Evolutionary conservation across 306 rosid genomes (phyloP).

Genomic region (Prunus mira): DNA sequence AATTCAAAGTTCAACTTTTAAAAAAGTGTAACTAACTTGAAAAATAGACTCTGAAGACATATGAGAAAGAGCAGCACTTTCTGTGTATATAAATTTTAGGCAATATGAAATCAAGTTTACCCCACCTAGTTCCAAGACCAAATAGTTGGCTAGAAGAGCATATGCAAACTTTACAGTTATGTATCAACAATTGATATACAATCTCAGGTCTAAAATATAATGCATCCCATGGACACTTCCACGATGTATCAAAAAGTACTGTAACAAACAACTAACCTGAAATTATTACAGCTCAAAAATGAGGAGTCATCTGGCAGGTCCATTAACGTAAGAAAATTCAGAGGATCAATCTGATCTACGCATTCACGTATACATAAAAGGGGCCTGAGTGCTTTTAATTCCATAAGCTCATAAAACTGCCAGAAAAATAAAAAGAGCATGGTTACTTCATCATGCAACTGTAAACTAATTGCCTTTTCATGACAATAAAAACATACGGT

Average conservation of each 20-base stretch:
- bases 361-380: slow-evolving; percentile 43
- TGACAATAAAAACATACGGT: background rate
- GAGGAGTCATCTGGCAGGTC: slow-evolving; percentile 64
- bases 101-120: background rate
- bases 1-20: background rate
- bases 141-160: background rate
- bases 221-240: background rate
- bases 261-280: slow-evolving; percentile 51
- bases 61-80: background rate
- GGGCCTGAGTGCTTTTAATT: slow-evolving; percentile 52
- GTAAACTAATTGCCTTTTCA: background rate
- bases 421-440: slow-evolving; percentile 17
- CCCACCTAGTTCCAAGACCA: background rate
- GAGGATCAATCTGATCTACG: slow-evolving; percentile 45
- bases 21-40: background rate
- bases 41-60: background rate
- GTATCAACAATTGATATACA: background rate
- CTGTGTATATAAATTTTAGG: background rate
- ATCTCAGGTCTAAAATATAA: no score
- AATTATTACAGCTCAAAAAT: slow-evolving; percentile 48
- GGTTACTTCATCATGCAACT: slow-evolving; percentile 19
- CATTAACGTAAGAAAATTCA: slow-evolving; percentile 57
- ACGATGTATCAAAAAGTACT: background rate
- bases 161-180: background rate
- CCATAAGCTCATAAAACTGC: slow-evolving; percentile 65